These are phyloP conservation scores for Endogone sp. DNA, from an alignment of 192 early-diverging fungal species.

Conservation along the genomic window DNA sequence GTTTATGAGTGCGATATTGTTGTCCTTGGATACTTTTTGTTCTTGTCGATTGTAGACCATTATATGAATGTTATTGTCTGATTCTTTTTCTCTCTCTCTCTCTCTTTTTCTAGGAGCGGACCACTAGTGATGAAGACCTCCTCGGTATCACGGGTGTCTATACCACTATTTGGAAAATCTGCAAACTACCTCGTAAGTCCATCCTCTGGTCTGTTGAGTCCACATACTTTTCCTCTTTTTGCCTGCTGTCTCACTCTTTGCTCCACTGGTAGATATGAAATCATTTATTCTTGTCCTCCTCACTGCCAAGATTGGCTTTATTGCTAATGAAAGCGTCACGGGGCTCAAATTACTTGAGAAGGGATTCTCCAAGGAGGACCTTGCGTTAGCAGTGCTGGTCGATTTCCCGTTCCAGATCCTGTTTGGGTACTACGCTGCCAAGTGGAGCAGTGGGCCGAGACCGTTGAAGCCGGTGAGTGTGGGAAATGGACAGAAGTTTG, in stretches of 20 bases:
- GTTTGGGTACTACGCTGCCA: slow-evolving; percentile 97
- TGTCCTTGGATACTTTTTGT: neutral
- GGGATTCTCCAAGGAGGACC: slow-evolving; percentile 91
- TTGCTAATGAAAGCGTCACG: slow-evolving; percentile 92
- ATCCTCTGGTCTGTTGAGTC: slow-evolving; percentile 3
- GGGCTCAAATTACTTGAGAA: slow-evolving; percentile 93
- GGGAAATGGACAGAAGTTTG: neutral
- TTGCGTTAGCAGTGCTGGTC: slow-evolving; percentile 87
- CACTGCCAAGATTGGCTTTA: slow-evolving; percentile 91
- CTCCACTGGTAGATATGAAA: slow-evolving; percentile 68
- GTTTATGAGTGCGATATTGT: slow-evolving; percentile 7
- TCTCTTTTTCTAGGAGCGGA: slow-evolving; percentile 5
- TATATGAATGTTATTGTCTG: too few species aligned
- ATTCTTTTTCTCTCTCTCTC: neutral
- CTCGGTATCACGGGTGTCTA: slow-evolving; percentile 73
- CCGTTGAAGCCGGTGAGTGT: slow-evolving; percentile 75
- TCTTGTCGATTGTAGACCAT: too few species aligned
- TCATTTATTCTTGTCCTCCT: slow-evolving; percentile 77
- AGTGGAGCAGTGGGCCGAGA: slow-evolving; percentile 84
- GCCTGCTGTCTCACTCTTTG: neutral
- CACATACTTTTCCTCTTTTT: neutral
- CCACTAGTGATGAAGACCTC: slow-evolving; percentile 43
- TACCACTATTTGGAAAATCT: slow-evolving; percentile 86
- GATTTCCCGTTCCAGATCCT: slow-evolving; percentile 97
- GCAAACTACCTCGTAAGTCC: slow-evolving; percentile 70